Conservation (phyloP, 139 green algal genomes). For the Astrephomene gubernaculifera region DNA sequence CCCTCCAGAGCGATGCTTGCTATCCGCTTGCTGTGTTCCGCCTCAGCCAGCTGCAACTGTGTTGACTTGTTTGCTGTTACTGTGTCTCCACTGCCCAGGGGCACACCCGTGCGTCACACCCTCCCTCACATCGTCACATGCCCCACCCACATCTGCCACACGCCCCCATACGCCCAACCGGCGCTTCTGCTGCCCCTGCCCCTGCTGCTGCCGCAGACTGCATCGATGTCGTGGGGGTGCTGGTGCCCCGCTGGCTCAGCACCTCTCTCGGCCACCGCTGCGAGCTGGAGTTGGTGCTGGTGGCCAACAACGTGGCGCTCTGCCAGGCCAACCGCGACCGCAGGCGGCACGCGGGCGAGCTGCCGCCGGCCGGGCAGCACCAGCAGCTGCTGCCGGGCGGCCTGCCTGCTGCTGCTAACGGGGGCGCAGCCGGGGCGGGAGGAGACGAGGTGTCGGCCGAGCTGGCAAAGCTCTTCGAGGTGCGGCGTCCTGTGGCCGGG, state of each 20-base stretch:
- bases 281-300: constrained; percentile 75
- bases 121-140: too few relatives aligned
- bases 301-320: constrained; percentile 55
- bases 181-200: not conserved
- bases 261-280: constrained; percentile 66
- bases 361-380: not conserved
- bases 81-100: too few relatives aligned
- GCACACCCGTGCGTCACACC: too few relatives aligned
- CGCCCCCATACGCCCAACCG: too few relatives aligned
- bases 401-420: not conserved
- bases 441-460: not conserved
- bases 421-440: not conserved
- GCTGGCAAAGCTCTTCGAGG: constrained; percentile 36
- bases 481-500: not conserved
- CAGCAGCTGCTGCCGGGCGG: not conserved
- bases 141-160: too few relatives aligned
- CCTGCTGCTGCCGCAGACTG: constrained; percentile 67
- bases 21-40: too few relatives aligned
- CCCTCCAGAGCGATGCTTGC: too few relatives aligned
- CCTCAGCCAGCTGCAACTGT: too few relatives aligned
- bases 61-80: too few relatives aligned
- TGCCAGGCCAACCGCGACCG: not conserved
- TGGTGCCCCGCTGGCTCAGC: constrained; percentile 73
- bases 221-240: constrained; percentile 84
- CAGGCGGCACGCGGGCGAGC: not conserved